Evolutionary conservation across 1,284 basidiomycete genomes (phyloP).

Genomic region (Cryptococcus sp.): DNA sequence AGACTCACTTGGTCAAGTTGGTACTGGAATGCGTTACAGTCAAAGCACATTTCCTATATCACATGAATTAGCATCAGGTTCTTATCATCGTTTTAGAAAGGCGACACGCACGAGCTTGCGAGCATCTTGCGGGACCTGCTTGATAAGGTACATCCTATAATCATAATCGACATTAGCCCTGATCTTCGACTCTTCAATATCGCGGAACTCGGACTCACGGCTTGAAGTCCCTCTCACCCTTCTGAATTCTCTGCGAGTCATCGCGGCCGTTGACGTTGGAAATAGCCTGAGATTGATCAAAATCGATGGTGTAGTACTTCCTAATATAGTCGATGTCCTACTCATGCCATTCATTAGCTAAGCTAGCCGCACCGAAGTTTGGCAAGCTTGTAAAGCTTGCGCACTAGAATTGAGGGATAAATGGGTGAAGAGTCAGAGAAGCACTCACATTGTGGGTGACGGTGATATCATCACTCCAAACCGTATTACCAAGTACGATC

Average conservation of each 20-base stretch:
- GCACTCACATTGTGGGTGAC: constrained; percentile 43
- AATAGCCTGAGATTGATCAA: constrained; percentile 34
- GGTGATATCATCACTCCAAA: constrained; percentile 53
- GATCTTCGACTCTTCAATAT: not conserved
- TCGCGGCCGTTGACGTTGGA: constrained; percentile 36
- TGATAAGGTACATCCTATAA: constrained; percentile 48
- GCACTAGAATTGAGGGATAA: constrained; percentile 2
- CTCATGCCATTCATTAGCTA: constrained; percentile 3
- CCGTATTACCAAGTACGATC: constrained; percentile 63
- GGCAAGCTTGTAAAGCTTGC: too few relatives aligned
- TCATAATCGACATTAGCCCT: not conserved
- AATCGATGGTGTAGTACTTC: constrained; percentile 46
- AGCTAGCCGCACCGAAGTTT: constrained; percentile 1
- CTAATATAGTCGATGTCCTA: constrained; percentile 49
- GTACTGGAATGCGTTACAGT: constrained; percentile 47
- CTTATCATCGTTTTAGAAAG: not conserved
- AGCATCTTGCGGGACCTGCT: constrained; percentile 39
- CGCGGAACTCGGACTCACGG: constrained; percentile 26
- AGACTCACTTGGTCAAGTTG: constrained; percentile 38
- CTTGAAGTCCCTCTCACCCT: constrained; percentile 40
- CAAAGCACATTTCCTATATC: constrained; percentile 50
- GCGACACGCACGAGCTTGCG: constrained; percentile 31
- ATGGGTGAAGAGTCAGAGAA: not conserved
- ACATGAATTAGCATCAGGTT: not conserved
- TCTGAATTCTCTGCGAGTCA: constrained; percentile 34